phyloP scores from a whole-genome alignment of 257 asterid genomes.

The Lycium ferocissimum region DNA sequence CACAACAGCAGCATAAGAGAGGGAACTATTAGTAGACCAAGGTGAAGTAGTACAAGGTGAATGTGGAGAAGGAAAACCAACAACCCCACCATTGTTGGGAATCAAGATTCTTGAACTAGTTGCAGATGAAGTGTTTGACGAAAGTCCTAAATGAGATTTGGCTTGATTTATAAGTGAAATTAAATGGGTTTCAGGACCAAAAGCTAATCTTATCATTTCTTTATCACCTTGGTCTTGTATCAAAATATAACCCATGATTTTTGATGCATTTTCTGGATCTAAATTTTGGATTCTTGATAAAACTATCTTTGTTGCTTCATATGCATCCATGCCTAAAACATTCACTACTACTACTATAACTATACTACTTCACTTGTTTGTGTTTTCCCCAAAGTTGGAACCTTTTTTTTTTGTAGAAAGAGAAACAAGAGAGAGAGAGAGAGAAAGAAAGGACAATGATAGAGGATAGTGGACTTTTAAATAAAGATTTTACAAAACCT shows the following conservation, averaged over 20 bases:
- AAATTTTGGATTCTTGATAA: conserved; percentile 76
- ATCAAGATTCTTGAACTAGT: conserved; percentile 60
- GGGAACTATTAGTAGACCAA: conserved; percentile 39
- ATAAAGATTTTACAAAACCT: not conserved
- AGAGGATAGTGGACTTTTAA: conserved; percentile 30
- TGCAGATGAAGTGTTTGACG: conserved; percentile 46
- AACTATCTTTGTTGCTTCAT: conserved; percentile 76
- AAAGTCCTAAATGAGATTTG: conserved; percentile 53
- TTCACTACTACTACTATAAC: not conserved
- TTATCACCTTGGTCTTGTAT: conserved; percentile 86
- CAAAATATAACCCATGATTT: conserved; percentile 82
- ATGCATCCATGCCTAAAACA: conserved; percentile 54
- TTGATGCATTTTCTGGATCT: conserved; percentile 89
- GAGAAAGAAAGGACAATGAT: conserved; percentile 27
- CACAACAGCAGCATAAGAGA: conserved; percentile 54
- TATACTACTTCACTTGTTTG: not conserved
- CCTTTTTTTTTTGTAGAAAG: not conserved
- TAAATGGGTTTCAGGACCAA: conserved; percentile 67
- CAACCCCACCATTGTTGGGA: conserved; percentile 47
- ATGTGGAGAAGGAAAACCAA: conserved; percentile 31
- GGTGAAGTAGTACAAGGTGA: too few species aligned
- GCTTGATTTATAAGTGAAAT: conserved; percentile 67
- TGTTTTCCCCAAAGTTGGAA: conserved; percentile 21
- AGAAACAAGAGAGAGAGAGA: conserved; percentile 29
- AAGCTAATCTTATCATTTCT: conserved; percentile 88